Base-by-base conservation (phyloP, 1,284 basidiomycete species). In the Bjerkandera adusta region DNA sequence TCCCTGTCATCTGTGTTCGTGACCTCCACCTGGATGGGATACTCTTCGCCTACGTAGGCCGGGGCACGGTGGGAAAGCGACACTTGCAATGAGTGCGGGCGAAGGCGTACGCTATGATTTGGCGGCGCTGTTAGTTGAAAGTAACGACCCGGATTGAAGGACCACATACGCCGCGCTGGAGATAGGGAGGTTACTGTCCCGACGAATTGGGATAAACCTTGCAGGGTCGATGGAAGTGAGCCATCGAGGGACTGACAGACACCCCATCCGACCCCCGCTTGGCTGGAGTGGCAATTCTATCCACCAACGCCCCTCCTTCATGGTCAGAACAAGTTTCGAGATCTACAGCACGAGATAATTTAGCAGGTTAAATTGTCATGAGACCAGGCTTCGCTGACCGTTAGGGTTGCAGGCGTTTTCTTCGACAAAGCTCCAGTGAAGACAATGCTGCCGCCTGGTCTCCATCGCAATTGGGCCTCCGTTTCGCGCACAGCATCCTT, bases 21-120 rank as follows among this genome's bases (percentile, higher is more conserved):
- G 11, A 93, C 72, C 32, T 77, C 71, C 30, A 95, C 69, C 13
- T 62, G 61, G 51, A 95, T 81, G 0, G 85, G 81, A 57, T 86
- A 86, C 30, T 78, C 72, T 62, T 95, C 92, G 49, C 85, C 82
- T 20, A 93, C 64, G 62, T 85, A 90, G 0, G 89, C 89, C 0
- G 85, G 83, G 0, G 73, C 64, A 1, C 74, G 64, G 52, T 92
- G 82, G 1, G 68, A 63, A 32, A 92, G 57, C 0, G 70, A 67
- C 4, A 90, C 65, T 4, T 68, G 53, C 1, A 94, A 56, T 0
- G 65, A 67, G 54, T 90, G 86, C 0, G 82, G 74, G 20, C 77
- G 77, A 52, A 84, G 73, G 33, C 72, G 76, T 44, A 94, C 76
- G 16, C 88, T 90, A 47, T 33, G 29, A n/a, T n/a, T n/a, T n/a